phyloP scores from a whole-genome alignment of 345 rosid genomes.

The Lumnitzera littorea region DNA sequence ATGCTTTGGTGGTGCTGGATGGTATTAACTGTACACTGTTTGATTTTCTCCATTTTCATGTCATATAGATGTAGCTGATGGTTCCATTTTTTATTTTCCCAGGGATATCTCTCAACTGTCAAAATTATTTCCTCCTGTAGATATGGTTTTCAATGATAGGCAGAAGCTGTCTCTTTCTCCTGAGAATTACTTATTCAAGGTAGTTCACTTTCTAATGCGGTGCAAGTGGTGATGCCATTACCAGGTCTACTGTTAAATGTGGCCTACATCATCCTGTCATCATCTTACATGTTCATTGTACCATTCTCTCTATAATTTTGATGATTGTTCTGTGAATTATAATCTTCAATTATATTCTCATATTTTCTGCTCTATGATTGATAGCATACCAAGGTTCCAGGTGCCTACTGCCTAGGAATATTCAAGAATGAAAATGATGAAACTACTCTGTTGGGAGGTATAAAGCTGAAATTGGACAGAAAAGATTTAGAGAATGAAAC shows the following conservation, averaged over 20 bases:
- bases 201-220: slow-evolving; percentile 8
- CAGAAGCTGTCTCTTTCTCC: slow-evolving; percentile 71
- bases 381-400: slow-evolving; percentile 72
- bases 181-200: slow-evolving; percentile 87
- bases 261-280: no score
- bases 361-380: neutral
- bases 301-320: no score
- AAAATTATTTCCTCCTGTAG: slow-evolving; percentile 58
- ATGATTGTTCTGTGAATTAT: neutral
- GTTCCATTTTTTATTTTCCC: slow-evolving; percentile 9
- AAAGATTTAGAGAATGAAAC: neutral
- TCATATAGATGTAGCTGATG: slow-evolving; percentile 11
- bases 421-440: slow-evolving; percentile 81
- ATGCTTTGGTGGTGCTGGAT: slow-evolving; percentile 64
- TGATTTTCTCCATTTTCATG: neutral
- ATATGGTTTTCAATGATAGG: slow-evolving; percentile 57
- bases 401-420: slow-evolving; percentile 81
- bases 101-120: slow-evolving; percentile 58
- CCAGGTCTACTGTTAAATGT: neutral
- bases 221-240: neutral
- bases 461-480: neutral
- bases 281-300: no score
- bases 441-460: slow-evolving; percentile 89
- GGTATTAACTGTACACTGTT: slow-evolving; percentile 26
- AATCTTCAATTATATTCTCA: slow-evolving; percentile 3